Evolutionary conservation across 2,329 filamentous ascomycete genomes (phyloP).

Genomic region (Nothophaeocryptopus gaeumannii): DNA sequence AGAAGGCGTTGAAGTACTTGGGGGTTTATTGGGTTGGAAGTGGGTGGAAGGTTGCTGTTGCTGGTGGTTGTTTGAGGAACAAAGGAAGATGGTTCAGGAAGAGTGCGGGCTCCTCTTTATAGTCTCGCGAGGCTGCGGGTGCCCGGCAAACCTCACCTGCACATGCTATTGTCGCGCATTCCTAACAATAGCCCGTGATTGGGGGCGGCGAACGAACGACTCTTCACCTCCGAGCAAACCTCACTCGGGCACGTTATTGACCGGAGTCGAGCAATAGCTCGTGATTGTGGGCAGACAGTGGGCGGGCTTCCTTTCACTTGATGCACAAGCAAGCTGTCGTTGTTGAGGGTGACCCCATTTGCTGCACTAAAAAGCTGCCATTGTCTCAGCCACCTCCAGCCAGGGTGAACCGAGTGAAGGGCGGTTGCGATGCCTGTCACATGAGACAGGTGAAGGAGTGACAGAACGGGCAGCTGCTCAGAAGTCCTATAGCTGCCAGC

Average conservation of each 20-base stretch:
- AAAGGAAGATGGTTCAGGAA: slow-evolving; percentile 5
- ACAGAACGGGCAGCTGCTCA: too few species aligned
- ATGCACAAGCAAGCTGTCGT: too few species aligned
- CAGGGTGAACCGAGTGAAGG: neutral
- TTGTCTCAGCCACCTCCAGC: neutral
- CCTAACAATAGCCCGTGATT: slow-evolving; percentile 2
- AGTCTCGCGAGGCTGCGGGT: neutral
- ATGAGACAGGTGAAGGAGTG: too few species aligned
- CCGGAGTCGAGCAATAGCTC: neutral
- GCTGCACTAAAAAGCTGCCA: neutral
- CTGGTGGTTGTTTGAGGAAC: slow-evolving; percentile 5
- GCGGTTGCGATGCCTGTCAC: neutral
- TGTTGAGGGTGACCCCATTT: neutral
- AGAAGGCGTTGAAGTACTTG: neutral
- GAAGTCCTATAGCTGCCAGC: too few species aligned
- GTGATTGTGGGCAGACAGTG: too few species aligned
- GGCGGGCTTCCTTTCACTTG: too few species aligned
- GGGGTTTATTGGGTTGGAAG: slow-evolving; percentile 2
- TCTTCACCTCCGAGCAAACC: too few species aligned
- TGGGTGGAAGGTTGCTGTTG: neutral
- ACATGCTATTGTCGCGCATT: neutral
- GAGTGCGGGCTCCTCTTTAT: neutral
- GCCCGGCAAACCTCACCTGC: slow-evolving; percentile 8
- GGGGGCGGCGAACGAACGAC: too few species aligned
- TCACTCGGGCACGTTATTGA: neutral